Base-by-base conservation (phyloP, 345 rosid genomes). In the Brassica rapa region DNA sequence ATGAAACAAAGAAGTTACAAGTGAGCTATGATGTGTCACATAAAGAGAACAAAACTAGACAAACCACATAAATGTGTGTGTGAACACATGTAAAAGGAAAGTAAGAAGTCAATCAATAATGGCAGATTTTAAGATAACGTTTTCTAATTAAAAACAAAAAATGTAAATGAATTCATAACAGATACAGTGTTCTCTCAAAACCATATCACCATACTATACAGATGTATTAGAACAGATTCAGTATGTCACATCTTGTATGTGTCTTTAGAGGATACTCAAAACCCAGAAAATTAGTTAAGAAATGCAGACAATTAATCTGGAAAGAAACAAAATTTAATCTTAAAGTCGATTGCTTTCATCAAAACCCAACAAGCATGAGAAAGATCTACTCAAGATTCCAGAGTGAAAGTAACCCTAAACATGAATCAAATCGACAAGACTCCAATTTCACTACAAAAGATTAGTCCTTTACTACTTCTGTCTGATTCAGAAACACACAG, bases 111-210 rank as follows among this genome's bases (percentile, higher is more conserved):
- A 49, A 73, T 24, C 43, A 79, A 68, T 68, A 68, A 61, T 41
- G 51, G 49, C 74, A 79, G 78, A 79, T 51, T 64, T 79, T 79
- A 61, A 23, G 78, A 73, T 68, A 68, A 79, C 25, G 29, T 24
- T 56, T 66, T 71, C 16, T 12, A 11, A 29, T 49, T 4, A 2
- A 37, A 37, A 37, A n/a, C n/a, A n/a, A 46, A 64, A 64, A n/a
- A 12, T 8, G 66, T 8, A 77, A 72, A 32, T 9, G 68, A 59
- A 72, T 59, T 78, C 35, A 66, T 2, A 77, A 65, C 57, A 64
- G 16, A 21, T 27, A 72, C 9, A 61, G 35, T 21, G 49, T 60
- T 76, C 9, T 57, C 59, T 61, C 8, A 46, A 3, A 68, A 61
- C 65, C 67, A 75, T 10, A 16, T 23, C 66, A 72, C 29, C 59